Percentiles rank a stretch among this genome's conserved stretches.
Evolutionary conservation across 495 filamentous ascomycete genomes (phyloP).

Genomic region (Haplographium delicatum): DNA sequence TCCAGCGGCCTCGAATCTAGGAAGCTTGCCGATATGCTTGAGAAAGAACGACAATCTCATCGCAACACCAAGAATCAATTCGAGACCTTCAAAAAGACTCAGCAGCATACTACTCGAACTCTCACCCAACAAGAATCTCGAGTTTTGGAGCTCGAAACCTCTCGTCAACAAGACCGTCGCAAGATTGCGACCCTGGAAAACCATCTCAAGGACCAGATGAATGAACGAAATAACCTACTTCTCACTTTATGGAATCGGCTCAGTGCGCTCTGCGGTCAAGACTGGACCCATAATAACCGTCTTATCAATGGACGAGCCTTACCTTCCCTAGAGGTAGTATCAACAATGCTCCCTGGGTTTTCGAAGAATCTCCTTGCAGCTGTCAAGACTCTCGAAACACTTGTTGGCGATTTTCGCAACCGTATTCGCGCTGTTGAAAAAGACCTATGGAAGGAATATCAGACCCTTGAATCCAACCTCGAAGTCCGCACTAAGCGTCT

Average conservation of each 20-base stretch:
- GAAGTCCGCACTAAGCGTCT: conserved; percentile 75
- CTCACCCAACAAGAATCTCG: conserved; percentile 78
- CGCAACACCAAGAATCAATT: conserved; percentile 79
- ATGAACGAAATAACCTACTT: conserved; percentile 83
- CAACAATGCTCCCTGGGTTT: conserved; percentile 74
- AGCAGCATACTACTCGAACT: conserved; percentile 76
- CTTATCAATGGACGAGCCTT: conserved; percentile 79
- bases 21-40: conserved; percentile 80
- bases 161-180: conserved; percentile 66
- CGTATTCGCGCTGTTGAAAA: conserved; percentile 80
- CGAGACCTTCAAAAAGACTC: conserved; percentile 79
- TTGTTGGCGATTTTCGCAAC: conserved; percentile 73
- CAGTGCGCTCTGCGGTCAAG: conserved; percentile 76
- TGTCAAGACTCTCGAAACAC: conserved; percentile 79
- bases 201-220: conserved; percentile 76
- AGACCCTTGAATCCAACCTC: conserved; percentile 75
- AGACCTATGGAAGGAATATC: conserved; percentile 85
- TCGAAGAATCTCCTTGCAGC: conserved; percentile 82
- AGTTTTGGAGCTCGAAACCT: conserved; percentile 76
- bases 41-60: conserved; percentile 82
- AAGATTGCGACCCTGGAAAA: conserved; percentile 68
- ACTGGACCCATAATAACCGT: conserved; percentile 88
- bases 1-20: conserved; percentile 78
- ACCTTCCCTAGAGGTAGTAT: conserved; percentile 73
- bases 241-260: conserved; percentile 83